phyloP scores from a whole-genome alignment of 371 early-diverging fungal species.

The Nosema muscidifuracis region DNA sequence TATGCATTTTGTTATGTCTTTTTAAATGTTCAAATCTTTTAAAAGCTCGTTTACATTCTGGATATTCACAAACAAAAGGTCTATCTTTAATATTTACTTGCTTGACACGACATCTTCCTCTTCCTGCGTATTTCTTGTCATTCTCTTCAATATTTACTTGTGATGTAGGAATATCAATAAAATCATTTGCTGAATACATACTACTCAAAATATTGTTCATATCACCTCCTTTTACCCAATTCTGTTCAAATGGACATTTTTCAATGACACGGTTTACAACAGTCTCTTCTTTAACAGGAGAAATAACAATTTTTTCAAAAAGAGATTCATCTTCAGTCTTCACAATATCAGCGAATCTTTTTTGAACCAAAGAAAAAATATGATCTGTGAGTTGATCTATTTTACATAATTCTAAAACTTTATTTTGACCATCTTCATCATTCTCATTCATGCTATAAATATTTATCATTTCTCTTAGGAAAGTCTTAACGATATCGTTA shows the following conservation, averaged over 20 bases:
- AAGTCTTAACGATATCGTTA: not conserved
- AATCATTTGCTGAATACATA: constrained; percentile 17
- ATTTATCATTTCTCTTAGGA: not conserved
- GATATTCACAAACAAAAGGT: constrained; percentile 64
- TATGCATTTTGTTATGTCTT: constrained; percentile 75
- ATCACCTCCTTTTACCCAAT: not conserved
- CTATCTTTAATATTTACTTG: constrained; percentile 36
- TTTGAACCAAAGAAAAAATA: not conserved
- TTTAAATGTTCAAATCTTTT: constrained; percentile 74
- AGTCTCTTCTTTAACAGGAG: not conserved
- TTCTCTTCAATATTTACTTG: not conserved
- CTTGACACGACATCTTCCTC: constrained; percentile 3
- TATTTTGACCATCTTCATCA: not conserved
- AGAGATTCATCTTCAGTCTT: not conserved
- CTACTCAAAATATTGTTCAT: constrained; percentile 19
- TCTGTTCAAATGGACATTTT: constrained; percentile 17
- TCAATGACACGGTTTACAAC: not conserved
- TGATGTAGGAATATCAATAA: not conserved
- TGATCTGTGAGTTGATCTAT: not conserved
- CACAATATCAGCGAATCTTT: not conserved
- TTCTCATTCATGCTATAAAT: not conserved
- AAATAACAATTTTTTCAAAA: not conserved
- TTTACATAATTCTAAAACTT: constrained; percentile 1
- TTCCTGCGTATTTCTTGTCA: not conserved
- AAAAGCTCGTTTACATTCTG: constrained; percentile 69